phyloP scores from a whole-genome alignment of 805 yeast species.

The Huiozyma naganishii region DNA sequence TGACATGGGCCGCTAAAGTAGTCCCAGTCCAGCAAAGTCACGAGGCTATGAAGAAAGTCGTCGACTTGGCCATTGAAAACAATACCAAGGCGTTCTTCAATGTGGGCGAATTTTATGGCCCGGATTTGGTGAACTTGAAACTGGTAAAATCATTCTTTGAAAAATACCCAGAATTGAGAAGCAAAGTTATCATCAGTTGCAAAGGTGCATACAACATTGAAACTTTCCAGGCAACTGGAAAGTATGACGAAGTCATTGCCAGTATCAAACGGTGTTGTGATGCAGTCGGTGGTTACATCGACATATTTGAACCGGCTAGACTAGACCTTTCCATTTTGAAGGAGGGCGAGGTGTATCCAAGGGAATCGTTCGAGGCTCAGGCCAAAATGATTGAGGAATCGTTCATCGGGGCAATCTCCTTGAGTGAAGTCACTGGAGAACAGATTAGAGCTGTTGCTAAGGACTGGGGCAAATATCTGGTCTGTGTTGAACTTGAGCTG shows the following conservation, averaged over 20 bases:
- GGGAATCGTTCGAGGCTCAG: constrained; percentile 47
- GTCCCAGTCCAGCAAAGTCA: constrained; percentile 43
- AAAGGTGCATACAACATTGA: constrained; percentile 49
- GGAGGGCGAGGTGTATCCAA: constrained; percentile 27
- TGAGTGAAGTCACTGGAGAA: constrained; percentile 59
- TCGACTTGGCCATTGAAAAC: constrained; percentile 28
- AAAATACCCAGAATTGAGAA: constrained; percentile 43
- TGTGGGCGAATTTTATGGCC: constrained; percentile 74
- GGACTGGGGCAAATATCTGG: constrained; percentile 40
- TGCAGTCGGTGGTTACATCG: constrained; percentile 39
- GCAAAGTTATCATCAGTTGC: constrained; percentile 48
- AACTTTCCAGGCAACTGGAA: constrained; percentile 38
- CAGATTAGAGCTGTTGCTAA: constrained; percentile 50
- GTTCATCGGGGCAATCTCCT: constrained; percentile 55
- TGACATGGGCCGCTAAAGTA: constrained; percentile 60
- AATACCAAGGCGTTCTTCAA: constrained; percentile 43
- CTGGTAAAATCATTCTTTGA: constrained; percentile 47
- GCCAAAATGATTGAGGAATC: constrained; percentile 53
- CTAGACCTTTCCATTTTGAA: constrained; percentile 34
- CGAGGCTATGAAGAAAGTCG: constrained; percentile 42
- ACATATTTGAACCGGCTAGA: constrained; percentile 65
- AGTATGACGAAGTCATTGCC: constrained; percentile 34
- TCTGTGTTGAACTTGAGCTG: constrained; percentile 69
- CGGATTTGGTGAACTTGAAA: constrained; percentile 40
- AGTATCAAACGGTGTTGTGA: constrained; percentile 37